Percentiles rank a stretch among this genome's conserved stretches.
phyloP scores from a whole-genome alignment of 805 yeast genomes.

The Ogataea minuta region DNA sequence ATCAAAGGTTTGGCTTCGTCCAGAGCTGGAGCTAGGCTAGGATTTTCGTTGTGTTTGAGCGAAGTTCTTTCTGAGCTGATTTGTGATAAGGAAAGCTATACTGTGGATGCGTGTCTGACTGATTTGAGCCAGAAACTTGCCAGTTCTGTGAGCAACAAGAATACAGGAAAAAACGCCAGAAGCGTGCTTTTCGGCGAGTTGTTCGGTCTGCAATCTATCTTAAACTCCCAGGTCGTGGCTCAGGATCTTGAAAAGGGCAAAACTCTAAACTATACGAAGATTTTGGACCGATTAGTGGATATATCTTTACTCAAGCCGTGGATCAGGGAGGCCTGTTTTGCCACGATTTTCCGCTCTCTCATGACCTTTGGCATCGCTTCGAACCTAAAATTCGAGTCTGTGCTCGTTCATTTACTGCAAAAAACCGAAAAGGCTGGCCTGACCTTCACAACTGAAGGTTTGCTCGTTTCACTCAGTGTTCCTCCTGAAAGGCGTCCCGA shows the following conservation, averaged over 20 bases:
- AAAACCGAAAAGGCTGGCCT: conserved; percentile 52
- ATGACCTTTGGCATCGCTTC: conserved; percentile 23
- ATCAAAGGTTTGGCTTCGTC: conserved; percentile 80
- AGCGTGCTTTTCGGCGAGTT: conserved; percentile 77
- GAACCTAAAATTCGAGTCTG: conserved; percentile 11
- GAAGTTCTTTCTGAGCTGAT: conserved; percentile 51
- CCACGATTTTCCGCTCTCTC: conserved; percentile 62
- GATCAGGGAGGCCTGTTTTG: conserved; percentile 81
- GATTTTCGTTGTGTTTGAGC: conserved; percentile 83
- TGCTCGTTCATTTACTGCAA: conserved; percentile 32
- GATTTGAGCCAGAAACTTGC: conserved; percentile 38
- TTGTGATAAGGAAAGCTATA: conserved; percentile 31
- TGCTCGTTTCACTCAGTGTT: conserved; percentile 64
- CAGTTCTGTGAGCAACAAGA: conserved; percentile 38
- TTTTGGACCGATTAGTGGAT: conserved; percentile 49
- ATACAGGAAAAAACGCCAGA: conserved; percentile 82
- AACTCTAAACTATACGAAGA: conserved; percentile 35
- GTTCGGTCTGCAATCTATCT: conserved; percentile 77
- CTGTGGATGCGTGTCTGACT: conserved; percentile 38
- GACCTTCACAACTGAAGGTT: conserved; percentile 72
- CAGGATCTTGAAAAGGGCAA: conserved; percentile 20
- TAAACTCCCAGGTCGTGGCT: conserved; percentile 49
- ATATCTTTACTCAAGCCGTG: conserved; percentile 70
- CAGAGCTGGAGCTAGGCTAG: conserved; percentile 80
- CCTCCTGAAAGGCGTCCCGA: conserved; percentile 32